These are phyloP conservation scores for Crucibulum laeve DNA, from an alignment of 768 basidiomycete genomes.

Conservation along the genomic window DNA sequence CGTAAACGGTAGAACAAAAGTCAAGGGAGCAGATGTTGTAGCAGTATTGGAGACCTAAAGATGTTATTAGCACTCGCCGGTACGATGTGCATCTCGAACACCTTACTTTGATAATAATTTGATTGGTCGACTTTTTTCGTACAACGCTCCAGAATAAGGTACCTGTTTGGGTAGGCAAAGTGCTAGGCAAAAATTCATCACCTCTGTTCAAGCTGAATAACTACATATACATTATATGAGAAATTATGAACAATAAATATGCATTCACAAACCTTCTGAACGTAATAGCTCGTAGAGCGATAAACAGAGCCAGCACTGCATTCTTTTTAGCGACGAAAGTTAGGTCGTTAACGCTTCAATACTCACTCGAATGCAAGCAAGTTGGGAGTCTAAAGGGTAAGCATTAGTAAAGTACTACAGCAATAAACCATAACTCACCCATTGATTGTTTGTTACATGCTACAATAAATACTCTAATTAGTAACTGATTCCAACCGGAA, in stretches of 20 bases:
- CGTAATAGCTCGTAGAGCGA: slow-evolving; percentile 59
- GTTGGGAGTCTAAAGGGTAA: slow-evolving; percentile 44
- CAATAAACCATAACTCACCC: slow-evolving; percentile 30
- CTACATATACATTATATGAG: slow-evolving; percentile 21
- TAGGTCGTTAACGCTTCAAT: neutral
- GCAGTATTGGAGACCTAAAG: slow-evolving; percentile 52
- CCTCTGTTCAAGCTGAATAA: slow-evolving; percentile 62
- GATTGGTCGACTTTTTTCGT: slow-evolving; percentile 26
- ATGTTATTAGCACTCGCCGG: neutral
- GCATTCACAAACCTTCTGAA: slow-evolving; percentile 42
- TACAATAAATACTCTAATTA: slow-evolving; percentile 14
- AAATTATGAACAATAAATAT: neutral
- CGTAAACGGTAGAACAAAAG: slow-evolving; percentile 52
- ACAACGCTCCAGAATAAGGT: slow-evolving; percentile 63
- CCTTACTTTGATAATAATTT: slow-evolving; percentile 57
- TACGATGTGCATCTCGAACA: neutral
- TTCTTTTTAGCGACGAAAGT: neutral
- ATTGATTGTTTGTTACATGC: slow-evolving; percentile 55
- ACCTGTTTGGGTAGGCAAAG: slow-evolving; percentile 41
- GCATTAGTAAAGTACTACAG: slow-evolving; percentile 2
- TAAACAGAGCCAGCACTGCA: slow-evolving; percentile 48
- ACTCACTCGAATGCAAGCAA: slow-evolving; percentile 59
- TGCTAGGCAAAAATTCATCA: slow-evolving; percentile 60
- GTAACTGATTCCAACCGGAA: slow-evolving; percentile 3
- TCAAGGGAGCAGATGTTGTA: slow-evolving; percentile 31